Conservation (phyloP, 495 filamentous ascomycete species). For the Podospora fimiseda region DNA sequence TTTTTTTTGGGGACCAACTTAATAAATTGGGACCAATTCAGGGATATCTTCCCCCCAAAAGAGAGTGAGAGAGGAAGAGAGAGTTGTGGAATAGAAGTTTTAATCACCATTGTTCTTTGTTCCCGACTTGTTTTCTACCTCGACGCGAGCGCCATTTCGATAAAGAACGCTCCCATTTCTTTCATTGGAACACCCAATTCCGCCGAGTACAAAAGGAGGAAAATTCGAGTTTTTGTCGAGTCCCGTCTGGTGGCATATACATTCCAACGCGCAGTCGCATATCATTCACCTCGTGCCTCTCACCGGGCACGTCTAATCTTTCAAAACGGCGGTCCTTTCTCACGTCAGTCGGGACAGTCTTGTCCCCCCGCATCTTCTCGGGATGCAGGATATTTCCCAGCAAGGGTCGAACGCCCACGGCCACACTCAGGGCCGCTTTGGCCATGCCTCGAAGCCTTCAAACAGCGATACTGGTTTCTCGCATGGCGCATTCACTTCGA, state of each 20-base stretch:
- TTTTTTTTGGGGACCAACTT: slow-evolving; percentile 1
- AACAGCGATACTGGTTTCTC: slow-evolving; percentile 83
- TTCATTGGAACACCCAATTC: slow-evolving; percentile 20
- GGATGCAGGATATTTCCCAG: slow-evolving; percentile 76
- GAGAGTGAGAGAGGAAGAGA: no score
- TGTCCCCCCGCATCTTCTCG: slow-evolving; percentile 72
- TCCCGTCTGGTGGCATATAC: slow-evolving; percentile 5
- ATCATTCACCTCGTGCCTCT: slow-evolving; percentile 39
- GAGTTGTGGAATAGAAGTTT: no score
- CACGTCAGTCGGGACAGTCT: slow-evolving; percentile 63
- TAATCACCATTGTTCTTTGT: slow-evolving; percentile 21
- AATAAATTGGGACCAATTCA: slow-evolving; percentile 1
- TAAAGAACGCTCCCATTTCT: slow-evolving; percentile 12
- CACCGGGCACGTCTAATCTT: slow-evolving; percentile 47
- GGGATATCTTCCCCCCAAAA: not conserved
- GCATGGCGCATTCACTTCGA: slow-evolving; percentile 80
- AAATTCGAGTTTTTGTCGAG: slow-evolving; percentile 1
- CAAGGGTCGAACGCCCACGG: slow-evolving; percentile 45
- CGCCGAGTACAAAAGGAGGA: slow-evolving; percentile 1
- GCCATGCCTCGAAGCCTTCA: slow-evolving; percentile 64
- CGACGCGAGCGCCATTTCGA: not conserved
- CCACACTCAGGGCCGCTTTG: slow-evolving; percentile 45
- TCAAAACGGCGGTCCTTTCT: slow-evolving; percentile 67
- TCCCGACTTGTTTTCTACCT: not conserved
- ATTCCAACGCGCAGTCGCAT: slow-evolving; percentile 19